Evolutionary conservation across 108 stramenopile species (phyloP).

Genomic region (Skeletonema marinoi): DNA sequence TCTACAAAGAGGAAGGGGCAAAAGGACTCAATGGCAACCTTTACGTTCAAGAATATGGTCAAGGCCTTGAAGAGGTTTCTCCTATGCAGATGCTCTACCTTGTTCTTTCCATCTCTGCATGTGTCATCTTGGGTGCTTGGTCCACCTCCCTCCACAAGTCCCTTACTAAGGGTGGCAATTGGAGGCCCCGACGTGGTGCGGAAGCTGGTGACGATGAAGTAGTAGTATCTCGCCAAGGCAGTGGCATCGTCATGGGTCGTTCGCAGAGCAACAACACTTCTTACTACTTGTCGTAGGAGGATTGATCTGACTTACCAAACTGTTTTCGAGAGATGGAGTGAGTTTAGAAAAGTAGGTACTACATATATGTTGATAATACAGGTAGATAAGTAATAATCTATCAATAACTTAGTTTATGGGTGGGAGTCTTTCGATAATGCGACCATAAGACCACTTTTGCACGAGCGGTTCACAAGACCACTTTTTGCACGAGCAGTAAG

Average conservation of each 20-base stretch:
- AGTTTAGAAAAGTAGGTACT: no score
- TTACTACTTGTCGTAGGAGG: conserved; percentile 29
- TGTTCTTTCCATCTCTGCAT: conserved; percentile 15
- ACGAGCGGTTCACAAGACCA: no score
- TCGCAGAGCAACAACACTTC: conserved; percentile 25
- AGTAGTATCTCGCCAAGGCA: not conserved
- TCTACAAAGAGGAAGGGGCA: not conserved
- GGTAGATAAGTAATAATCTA: no score
- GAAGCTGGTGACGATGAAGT: not conserved
- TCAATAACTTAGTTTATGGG: no score
- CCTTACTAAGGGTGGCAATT: conserved; percentile 25
- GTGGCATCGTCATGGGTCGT: conserved; percentile 16
- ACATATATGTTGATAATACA: no score
- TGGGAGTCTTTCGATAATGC: no score
- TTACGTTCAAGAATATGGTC: conserved; percentile 26
- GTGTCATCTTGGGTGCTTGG: conserved; percentile 21
- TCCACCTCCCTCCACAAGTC: conserved; percentile 19
- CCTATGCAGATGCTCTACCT: conserved; percentile 37
- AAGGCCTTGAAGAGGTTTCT: conserved; percentile 22
- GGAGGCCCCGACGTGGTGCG: conserved; percentile 33
- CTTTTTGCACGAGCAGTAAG: no score
- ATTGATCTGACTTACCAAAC: no score
- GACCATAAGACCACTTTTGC: no score
- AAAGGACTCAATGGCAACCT: conserved; percentile 17
- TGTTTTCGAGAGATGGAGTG: no score